Evolutionary conservation across 2,329 filamentous ascomycete genomes (phyloP).

Genomic region (Aspergillus viridinutans): DNA sequence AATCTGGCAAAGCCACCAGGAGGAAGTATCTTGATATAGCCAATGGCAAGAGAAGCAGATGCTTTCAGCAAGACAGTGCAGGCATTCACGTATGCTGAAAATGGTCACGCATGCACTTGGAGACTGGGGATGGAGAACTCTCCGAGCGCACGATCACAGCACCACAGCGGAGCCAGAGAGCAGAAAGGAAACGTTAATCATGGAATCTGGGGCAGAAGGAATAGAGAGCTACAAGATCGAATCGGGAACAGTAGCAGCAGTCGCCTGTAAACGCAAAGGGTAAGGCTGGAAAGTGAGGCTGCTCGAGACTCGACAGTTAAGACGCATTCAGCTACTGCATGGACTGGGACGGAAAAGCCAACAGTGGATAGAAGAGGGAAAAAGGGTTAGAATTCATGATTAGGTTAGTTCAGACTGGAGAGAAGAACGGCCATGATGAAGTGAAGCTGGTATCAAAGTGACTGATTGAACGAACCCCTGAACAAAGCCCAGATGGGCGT

Average conservation of each 20-base stretch:
- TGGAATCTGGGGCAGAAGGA: background rate
- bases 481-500: background rate
- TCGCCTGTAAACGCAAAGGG: background rate
- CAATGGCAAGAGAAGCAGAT: conserved; percentile 7
- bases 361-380: background rate
- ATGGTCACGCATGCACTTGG: background rate
- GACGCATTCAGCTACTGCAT: background rate
- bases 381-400: background rate
- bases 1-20: background rate
- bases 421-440: background rate
- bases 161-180: background rate
- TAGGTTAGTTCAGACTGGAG: background rate
- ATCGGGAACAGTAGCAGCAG: background rate
- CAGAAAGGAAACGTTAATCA: background rate
- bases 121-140: background rate
- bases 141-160: background rate
- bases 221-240: background rate
- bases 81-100: background rate
- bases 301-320: background rate
- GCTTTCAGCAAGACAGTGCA: conserved; percentile 2
- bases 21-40: conserved; percentile 9
- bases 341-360: background rate
- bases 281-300: conserved; percentile 14
- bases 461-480: background rate
- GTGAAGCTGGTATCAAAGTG: background rate